Conservation (phyloP, 441 rosid genomes). For the Eutrema salsugineum region DNA sequence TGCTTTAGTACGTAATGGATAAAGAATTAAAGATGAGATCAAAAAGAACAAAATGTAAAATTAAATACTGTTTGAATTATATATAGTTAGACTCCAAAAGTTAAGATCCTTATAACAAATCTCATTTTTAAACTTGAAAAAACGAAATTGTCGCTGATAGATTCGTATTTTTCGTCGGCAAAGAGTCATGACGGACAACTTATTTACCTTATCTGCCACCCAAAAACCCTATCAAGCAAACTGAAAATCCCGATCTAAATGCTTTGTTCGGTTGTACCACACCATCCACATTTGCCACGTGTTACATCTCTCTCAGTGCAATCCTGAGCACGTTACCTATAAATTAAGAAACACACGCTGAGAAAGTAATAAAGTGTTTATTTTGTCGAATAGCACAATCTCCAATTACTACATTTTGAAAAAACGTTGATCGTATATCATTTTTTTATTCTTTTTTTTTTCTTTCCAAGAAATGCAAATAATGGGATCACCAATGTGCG, state of each 20-base stretch:
- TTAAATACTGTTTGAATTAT: not conserved
- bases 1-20: not conserved
- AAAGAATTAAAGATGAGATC: not conserved
- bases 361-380: not conserved
- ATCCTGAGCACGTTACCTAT: not conserved
- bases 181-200: not conserved
- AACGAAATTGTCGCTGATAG: not conserved
- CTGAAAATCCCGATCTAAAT: slow-evolving; percentile 17
- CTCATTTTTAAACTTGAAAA: not conserved
- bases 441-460: not conserved
- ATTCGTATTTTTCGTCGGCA: slow-evolving; percentile 1
- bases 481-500: slow-evolving; percentile 12
- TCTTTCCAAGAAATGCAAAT: not conserved
- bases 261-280: not conserved
- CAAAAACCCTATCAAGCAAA: not conserved
- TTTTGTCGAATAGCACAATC: not conserved
- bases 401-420: not conserved
- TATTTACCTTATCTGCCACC: slow-evolving; percentile 2
- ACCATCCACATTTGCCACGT: not conserved
- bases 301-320: not conserved
- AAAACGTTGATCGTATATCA: not conserved
- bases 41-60: not conserved
- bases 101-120: not conserved
- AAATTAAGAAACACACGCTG: not conserved
- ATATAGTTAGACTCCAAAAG: not conserved